These are phyloP conservation scores for Chalciporus chontae DNA, from an alignment of 768 basidiomycete species.

Conservation along the genomic window DNA sequence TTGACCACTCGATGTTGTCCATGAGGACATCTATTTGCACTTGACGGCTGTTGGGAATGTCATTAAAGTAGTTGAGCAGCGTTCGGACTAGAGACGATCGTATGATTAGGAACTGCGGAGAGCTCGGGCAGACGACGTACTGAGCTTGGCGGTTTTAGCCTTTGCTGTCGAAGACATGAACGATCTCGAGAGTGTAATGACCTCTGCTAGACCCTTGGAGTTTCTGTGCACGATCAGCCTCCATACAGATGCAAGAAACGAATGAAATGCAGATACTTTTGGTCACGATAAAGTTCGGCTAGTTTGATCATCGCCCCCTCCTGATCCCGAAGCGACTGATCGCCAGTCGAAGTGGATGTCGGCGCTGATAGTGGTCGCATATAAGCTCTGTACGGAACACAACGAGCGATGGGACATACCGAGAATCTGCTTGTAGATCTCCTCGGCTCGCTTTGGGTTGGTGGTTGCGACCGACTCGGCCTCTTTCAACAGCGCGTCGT, in stretches of 20 bases:
- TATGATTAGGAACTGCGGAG: not conserved
- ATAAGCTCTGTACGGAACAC: not conserved
- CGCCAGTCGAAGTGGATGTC: constrained; percentile 34
- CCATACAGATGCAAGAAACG: not conserved
- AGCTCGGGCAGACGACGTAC: constrained; percentile 35
- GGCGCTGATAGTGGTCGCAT: constrained; percentile 19
- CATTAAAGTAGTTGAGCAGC: constrained; percentile 83
- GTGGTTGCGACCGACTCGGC: constrained; percentile 46
- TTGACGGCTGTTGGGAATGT: constrained; percentile 70
- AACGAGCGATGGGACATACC: constrained; percentile 20
- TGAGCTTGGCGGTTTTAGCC: constrained; percentile 95
- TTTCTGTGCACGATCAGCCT: constrained; percentile 49
- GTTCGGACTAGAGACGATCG: constrained; percentile 66
- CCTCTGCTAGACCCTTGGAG: constrained; percentile 77
- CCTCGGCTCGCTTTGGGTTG: constrained; percentile 62
- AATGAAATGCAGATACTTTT: constrained; percentile 55
- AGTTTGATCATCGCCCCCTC: constrained; percentile 83
- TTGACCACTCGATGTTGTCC: constrained; percentile 93
- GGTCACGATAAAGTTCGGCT: constrained; percentile 82
- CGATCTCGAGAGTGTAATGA: constrained; percentile 76
- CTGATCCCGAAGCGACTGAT: constrained; percentile 69
- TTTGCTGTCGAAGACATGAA: constrained; percentile 96
- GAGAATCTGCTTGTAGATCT: constrained; percentile 72
- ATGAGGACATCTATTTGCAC: constrained; percentile 82
- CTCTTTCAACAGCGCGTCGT: constrained; percentile 33